Evolutionary conservation across 805 yeast species (phyloP), one percentile per base, ranked within the genome.

Genomic region (Candida quercuum): DNA sequence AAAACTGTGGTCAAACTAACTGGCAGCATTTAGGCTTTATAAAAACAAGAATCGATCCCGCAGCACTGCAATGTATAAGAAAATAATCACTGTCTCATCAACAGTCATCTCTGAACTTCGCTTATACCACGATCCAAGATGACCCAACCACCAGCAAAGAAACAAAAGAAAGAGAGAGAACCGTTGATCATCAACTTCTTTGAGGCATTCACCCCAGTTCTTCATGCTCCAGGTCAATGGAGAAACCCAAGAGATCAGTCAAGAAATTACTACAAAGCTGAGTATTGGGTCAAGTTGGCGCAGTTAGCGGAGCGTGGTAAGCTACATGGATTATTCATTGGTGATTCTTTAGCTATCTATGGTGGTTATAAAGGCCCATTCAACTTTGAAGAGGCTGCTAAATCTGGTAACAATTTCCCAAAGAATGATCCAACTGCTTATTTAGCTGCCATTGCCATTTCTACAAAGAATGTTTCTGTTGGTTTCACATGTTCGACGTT

Each of bases 401-500:
- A 13, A 5, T 13, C 17, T 19, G 32, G 32, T 11, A 29, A 29
- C 24, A 29, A 29, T 13, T 29, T 29, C 24, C 32, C 32, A 29
- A 29, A 29, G 32, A 29, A 29, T 19, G 32, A 29, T 29, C 32
- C 32, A 29, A 29, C 32, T 19, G 32, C 32, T 18, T 29, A 29
- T n/a, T 18, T 29, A 19, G 32, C 32, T 19, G 32, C 32, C 12
- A 29, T 29, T 17, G 32, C 32, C 11, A 19, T 19, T n/a, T 29
- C 32, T 5, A 29, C 32, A 6, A 29, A 29, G 32, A 29, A 29
- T 29, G 6, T 29, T 12, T 29, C 32, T 4, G 32, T 29, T 29
- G 32, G 32, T 9, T 19, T 29, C 13, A 29, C 32, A 3, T 29
- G 32, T n/a, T 29, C 32, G n/a, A 68, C 74, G 8, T 60, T 70